Evolutionary conservation across 768 basidiomycete species (phyloP), one percentile per base, ranked within the genome.

Genomic region (Boletus sp.): DNA sequence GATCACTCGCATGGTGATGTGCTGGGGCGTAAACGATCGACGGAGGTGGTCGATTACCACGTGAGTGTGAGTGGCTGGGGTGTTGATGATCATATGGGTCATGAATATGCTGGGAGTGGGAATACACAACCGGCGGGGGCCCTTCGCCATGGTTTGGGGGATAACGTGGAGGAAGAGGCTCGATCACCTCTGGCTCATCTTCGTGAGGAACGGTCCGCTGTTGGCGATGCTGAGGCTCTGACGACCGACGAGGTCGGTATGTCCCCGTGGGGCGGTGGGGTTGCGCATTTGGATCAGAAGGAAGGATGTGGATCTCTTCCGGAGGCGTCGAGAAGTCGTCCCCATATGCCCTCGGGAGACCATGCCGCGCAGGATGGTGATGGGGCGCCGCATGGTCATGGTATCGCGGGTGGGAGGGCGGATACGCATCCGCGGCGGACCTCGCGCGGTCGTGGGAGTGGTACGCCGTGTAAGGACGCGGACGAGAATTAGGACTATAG

Each of bases 221-320:
- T 1, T 65, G 64, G 54, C 59, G 58, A 39, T 65, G 70, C n/a
- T 48, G 64, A 15, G 75, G 71, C 14, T 64, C 67, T 48, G 67
- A 68, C 52, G 65, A 52, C 52, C 65, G 65, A 63, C 67, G 71
- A 41, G 72, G 71, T 58, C 60, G 69, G 66, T 63, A 70, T 39
- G 68, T 65, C 42, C 63, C 71, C 15, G 57, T 54, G 0, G 64
- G 57, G 46, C 67, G 72, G 62, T 74, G 70, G 2, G 73, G 75
- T 40, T 68, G 68, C 51, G 60, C 71, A 20, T 71, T 76, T 54
- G 73, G 69, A 46, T 74, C 75, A 33, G 84, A 83, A 50, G 85
- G 85, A 44, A 85, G 71, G 49, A 87, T 77, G 56, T 79, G 80
- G 64, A 87, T 87, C 70, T 86, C 82, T 67, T 87, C 85, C 35